phyloP scores from a whole-genome alignment of 1,284 basidiomycete genomes.

The Pholiota adiposa region DNA sequence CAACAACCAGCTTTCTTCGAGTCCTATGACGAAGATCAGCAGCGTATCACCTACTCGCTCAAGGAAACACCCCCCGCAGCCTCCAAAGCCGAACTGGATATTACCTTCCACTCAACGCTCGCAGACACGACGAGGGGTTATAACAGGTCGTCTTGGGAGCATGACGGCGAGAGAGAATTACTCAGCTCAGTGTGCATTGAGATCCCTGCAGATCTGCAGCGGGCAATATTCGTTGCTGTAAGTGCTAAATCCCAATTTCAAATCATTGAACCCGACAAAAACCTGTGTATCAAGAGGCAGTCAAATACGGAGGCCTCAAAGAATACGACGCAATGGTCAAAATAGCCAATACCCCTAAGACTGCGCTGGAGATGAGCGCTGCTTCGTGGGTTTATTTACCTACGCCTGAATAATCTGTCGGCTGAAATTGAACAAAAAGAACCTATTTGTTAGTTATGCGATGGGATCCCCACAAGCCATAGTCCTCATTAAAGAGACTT shows the following conservation, averaged over 20 bases:
- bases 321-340: background rate
- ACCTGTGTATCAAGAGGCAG: background rate
- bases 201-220: conserved; percentile 1
- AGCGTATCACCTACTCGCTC: conserved; percentile 68
- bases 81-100: conserved; percentile 63
- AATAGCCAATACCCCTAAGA: background rate
- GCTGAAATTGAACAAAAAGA: background rate
- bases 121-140: conserved; percentile 76
- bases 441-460: background rate
- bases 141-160: conserved; percentile 62
- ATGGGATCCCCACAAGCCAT: background rate
- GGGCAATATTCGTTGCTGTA: background rate
- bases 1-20: conserved; percentile 52
- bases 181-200: conserved; percentile 75
- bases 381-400: background rate
- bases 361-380: background rate
- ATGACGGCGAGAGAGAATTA: conserved; percentile 62
- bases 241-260: background rate
- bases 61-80: conserved; percentile 59
- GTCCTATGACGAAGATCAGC: conserved; percentile 62
- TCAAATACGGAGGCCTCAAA: background rate
- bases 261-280: background rate
- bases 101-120: conserved; percentile 68
- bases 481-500: background rate
- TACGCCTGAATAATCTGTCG: too few relatives aligned